These are phyloP conservation scores for Camelina laxa DNA, from an alignment of 345 rosid genomes.

Conservation along the genomic window DNA sequence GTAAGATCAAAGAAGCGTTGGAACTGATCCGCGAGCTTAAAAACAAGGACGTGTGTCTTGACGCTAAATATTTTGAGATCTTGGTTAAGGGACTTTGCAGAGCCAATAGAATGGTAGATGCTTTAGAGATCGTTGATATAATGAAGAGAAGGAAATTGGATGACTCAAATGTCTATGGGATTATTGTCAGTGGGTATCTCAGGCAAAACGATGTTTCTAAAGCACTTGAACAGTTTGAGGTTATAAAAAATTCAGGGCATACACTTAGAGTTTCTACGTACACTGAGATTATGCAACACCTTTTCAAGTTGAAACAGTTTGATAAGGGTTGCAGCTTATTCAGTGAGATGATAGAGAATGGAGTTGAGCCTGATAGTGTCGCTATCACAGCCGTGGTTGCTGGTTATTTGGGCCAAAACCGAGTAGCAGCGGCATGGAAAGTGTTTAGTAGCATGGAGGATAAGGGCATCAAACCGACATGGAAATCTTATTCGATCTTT, in stretches of 20 bases:
- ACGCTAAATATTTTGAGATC: constrained; percentile 59
- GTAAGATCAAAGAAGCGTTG: constrained; percentile 76
- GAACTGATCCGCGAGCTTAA: constrained; percentile 67
- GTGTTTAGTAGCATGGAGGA: constrained; percentile 61
- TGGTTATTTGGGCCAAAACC: constrained; percentile 61
- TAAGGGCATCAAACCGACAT: constrained; percentile 58
- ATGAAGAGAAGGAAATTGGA: constrained; percentile 64
- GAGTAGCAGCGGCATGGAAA: constrained; percentile 73
- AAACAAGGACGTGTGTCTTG: constrained; percentile 52
- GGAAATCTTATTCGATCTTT: constrained; percentile 61
- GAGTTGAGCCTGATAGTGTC: constrained; percentile 59
- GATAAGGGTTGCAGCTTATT: constrained; percentile 61
- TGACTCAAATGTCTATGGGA: constrained; percentile 56
- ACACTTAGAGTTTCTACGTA: constrained; percentile 58
- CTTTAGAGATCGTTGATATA: constrained; percentile 69
- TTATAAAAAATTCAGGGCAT: constrained; percentile 60
- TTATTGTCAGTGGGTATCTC: constrained; percentile 65
- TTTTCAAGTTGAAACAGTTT: constrained; percentile 60
- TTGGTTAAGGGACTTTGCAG: constrained; percentile 75
- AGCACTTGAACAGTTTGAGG: constrained; percentile 62
- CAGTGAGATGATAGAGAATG: constrained; percentile 67
- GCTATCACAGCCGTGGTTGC: constrained; percentile 69
- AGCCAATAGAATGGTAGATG: constrained; percentile 71
- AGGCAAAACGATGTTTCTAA: constrained; percentile 57
- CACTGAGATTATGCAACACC: constrained; percentile 69